A percentile compares a stretch with the other conserved stretches of the same genome.
phyloP scores from a whole-genome alignment of 805 yeast genomes.

The Saccharomycodes ludwigii region DNA sequence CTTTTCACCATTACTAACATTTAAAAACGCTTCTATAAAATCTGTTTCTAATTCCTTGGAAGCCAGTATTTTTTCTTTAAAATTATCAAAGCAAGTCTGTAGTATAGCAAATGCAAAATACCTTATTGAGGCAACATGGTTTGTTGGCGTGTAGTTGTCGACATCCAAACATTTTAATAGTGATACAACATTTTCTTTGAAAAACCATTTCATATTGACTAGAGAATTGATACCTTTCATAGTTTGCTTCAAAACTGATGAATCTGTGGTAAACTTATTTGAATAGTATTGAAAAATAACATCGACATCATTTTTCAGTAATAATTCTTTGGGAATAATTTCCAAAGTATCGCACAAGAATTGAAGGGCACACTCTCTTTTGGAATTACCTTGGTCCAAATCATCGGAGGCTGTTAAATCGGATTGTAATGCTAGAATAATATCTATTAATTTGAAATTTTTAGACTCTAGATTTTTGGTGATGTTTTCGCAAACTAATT shows the following conservation, averaged over 20 bases:
- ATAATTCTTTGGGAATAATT: slow-evolving; percentile 16
- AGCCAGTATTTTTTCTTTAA: slow-evolving; percentile 13
- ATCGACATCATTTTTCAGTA: slow-evolving; percentile 28
- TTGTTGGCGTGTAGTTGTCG: slow-evolving; percentile 39
- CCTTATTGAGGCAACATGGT: slow-evolving; percentile 50
- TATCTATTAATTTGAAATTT: slow-evolving; percentile 30
- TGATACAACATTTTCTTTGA: slow-evolving; percentile 9
- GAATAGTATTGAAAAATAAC: slow-evolving; percentile 39
- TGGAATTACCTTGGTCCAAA: too few species aligned
- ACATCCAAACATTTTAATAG: slow-evolving; percentile 25
- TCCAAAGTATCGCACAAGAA: slow-evolving; percentile 30
- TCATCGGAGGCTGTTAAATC: slow-evolving; percentile 50
- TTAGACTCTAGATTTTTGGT: too few species aligned
- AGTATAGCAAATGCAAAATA: slow-evolving; percentile 44
- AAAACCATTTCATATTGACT: slow-evolving; percentile 38
- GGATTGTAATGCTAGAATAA: slow-evolving; percentile 50
- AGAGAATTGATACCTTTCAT: slow-evolving; percentile 43
- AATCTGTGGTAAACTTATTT: slow-evolving; percentile 53
- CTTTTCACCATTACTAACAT: slow-evolving; percentile 76
- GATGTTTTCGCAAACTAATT: too few species aligned
- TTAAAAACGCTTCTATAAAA: slow-evolving; percentile 46
- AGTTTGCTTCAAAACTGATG: slow-evolving; percentile 37
- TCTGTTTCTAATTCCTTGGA: slow-evolving; percentile 23
- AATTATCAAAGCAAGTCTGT: slow-evolving; percentile 22
- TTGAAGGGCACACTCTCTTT: slow-evolving; percentile 36